Conservation (phyloP, 2,329 filamentous ascomycete genomes). For the Botryotinia calthae region DNA sequence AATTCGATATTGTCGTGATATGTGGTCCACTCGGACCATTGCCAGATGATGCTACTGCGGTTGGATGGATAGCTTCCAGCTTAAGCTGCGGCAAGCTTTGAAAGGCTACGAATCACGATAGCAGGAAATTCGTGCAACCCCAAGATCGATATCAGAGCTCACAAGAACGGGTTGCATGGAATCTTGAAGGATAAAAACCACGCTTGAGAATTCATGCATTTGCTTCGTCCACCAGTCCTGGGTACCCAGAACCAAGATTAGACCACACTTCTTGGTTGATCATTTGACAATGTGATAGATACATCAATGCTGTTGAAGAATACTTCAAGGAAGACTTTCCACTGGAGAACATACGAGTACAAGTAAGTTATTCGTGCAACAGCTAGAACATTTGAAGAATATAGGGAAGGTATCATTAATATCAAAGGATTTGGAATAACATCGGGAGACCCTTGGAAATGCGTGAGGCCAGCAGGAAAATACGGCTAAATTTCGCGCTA, state of each 20-base stretch:
- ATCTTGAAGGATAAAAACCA: background rate
- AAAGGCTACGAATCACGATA: background rate
- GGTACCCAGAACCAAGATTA: background rate
- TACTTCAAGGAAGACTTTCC: background rate
- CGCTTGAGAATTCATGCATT: background rate
- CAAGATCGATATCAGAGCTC: background rate
- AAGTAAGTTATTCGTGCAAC: too few species aligned
- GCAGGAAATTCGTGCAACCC: background rate
- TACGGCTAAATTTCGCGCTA: background rate
- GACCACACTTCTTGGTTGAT: background rate
- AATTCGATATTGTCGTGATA: slow-evolving; percentile 26
- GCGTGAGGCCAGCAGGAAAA: too few species aligned
- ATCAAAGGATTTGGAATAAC: background rate
- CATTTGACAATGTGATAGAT: background rate
- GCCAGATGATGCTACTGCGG: slow-evolving; percentile 15
- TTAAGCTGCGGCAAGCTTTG: background rate
- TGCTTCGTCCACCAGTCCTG: background rate
- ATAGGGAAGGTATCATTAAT: background rate
- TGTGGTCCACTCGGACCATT: slow-evolving; percentile 22
- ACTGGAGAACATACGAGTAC: background rate
- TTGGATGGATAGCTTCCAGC: background rate
- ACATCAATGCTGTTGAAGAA: background rate
- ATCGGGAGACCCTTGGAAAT: background rate
- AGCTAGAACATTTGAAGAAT: too few species aligned
- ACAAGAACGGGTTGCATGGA: background rate